Evolutionary conservation across 2,329 filamentous ascomycete genomes (phyloP).

Genomic region (Pseudogymnoascus sp.): DNA sequence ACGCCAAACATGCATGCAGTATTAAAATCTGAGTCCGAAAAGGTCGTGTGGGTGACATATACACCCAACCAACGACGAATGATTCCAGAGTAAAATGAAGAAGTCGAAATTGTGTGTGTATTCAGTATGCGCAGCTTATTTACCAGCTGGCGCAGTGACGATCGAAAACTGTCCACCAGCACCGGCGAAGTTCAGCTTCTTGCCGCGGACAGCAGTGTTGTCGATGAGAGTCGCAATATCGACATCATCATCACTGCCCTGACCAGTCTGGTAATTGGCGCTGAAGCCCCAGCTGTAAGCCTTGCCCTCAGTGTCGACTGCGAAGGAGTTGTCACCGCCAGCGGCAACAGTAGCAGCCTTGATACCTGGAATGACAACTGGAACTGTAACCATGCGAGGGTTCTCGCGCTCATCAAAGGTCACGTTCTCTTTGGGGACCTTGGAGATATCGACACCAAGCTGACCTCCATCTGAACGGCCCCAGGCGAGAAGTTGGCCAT

Average conservation of each 20-base stretch:
- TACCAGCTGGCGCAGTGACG: slow-evolving; percentile 38
- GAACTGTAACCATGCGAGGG: slow-evolving; percentile 65
- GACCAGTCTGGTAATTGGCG: slow-evolving; percentile 73
- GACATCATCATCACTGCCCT: slow-evolving; percentile 72
- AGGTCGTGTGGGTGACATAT: neutral
- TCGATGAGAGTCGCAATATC: slow-evolving; percentile 71
- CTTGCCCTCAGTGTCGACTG: slow-evolving; percentile 59
- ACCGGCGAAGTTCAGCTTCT: slow-evolving; percentile 69
- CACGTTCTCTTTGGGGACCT: slow-evolving; percentile 50
- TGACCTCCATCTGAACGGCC: slow-evolving; percentile 50
- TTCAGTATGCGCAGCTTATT: neutral
- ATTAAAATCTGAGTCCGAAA: neutral
- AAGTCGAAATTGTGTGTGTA: neutral
- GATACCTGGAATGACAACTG: slow-evolving; percentile 50
- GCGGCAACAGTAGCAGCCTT: slow-evolving; percentile 55
- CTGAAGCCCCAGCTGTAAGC: slow-evolving; percentile 78
- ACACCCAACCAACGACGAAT: neutral
- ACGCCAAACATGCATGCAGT: slow-evolving; percentile 6
- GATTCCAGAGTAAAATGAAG: neutral
- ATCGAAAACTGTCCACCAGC: slow-evolving; percentile 81
- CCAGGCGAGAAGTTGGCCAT: slow-evolving; percentile 54
- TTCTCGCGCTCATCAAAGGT: slow-evolving; percentile 57
- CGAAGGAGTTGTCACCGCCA: slow-evolving; percentile 67
- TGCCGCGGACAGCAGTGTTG: slow-evolving; percentile 72
- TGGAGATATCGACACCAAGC: slow-evolving; percentile 49